Evolutionary conservation across 2,329 filamentous ascomycete species (phyloP), one percentile per base, ranked within the genome.

Genomic region (Hypoxylon sp.): DNA sequence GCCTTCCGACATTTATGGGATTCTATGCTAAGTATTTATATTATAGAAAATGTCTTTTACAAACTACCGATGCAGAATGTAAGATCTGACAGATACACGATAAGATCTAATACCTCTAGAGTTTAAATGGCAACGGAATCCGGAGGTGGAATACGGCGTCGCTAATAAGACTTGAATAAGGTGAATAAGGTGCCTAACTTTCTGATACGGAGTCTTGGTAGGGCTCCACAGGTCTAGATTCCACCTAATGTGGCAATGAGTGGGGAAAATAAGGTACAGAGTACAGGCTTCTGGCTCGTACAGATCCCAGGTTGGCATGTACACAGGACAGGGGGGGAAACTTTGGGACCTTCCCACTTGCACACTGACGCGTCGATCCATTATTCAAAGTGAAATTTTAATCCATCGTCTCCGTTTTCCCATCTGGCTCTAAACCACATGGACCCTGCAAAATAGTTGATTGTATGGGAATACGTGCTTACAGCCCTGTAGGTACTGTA

Each of bases 301-400:
- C 34, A 38, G 25, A 15, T 36, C 3, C 21, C 32, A 37, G 23
- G 27, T 9, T 38, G 13, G 7, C 9, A 13, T 15, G 27, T 12
- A 27, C n/a, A 17, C 11, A 6, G 15, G 12, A 25, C 32, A 20
- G 16, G 25, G 35, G 23, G 16, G 29, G 23, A 23, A 19, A 37
- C 20, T 15, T 31, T 34, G 21, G 34, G 25, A 16, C 37, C 26
- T 34, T 25, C 34, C 40, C 21, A 40, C 46, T 50, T 55, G 27
- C 35, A 20, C 31, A 56, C 46, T 55, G 42, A 58, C 55, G 55
- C 55, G 55, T 57, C 55, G 46, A 57, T 54, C 55, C 42, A 37
- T 54, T 43, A 31, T 27, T 17, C 27, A 19, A 32, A 15, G 13
- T 20, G 30, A 48, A 54, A 57, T 51, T 51, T 45, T 51, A 47